Conservation (phyloP, 345 rosid genomes). For the Triadica sebifera region DNA sequence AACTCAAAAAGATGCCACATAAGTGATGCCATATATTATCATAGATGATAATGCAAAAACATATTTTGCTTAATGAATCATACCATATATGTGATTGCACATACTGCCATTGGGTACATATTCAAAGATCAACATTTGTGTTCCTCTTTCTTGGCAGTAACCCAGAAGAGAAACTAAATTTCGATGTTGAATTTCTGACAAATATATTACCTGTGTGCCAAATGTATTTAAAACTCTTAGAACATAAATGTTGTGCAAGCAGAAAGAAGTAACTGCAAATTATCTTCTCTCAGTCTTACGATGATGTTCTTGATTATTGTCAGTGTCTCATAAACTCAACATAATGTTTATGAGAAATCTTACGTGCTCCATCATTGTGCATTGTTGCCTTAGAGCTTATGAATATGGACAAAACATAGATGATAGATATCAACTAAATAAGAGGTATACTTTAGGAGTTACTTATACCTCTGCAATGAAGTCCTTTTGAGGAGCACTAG, state of each 20-base stretch:
- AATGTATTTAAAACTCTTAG: conserved; percentile 5
- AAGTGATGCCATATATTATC: too few relatives aligned
- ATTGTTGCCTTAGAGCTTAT: background rate
- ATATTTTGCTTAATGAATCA: conserved; percentile 2
- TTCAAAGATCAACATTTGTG: conserved; percentile 57
- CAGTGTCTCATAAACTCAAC: background rate
- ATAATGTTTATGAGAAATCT: background rate
- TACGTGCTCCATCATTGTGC: background rate
- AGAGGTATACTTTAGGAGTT: background rate
- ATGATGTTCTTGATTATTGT: background rate
- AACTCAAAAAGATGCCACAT: background rate
- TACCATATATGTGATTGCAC: conserved; percentile 57
- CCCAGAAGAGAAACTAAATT: conserved; percentile 62
- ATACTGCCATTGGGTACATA: conserved; percentile 65
- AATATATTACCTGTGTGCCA: conserved; percentile 40
- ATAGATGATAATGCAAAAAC: conserved; percentile 7
- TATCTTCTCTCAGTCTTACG: background rate
- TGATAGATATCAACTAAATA: background rate
- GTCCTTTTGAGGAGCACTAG: conserved; percentile 36
- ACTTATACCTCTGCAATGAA: conserved; percentile 51
- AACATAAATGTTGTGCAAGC: background rate
- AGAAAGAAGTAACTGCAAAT: background rate
- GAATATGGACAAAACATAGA: background rate
- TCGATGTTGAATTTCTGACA: conserved; percentile 58
- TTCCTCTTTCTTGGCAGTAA: conserved; percentile 51